A percentile compares a stretch with the other conserved stretches of the same genome.
phyloP scores from a whole-genome alignment of 371 early-diverging fungal species.

The Chytridium lagenaria region DNA sequence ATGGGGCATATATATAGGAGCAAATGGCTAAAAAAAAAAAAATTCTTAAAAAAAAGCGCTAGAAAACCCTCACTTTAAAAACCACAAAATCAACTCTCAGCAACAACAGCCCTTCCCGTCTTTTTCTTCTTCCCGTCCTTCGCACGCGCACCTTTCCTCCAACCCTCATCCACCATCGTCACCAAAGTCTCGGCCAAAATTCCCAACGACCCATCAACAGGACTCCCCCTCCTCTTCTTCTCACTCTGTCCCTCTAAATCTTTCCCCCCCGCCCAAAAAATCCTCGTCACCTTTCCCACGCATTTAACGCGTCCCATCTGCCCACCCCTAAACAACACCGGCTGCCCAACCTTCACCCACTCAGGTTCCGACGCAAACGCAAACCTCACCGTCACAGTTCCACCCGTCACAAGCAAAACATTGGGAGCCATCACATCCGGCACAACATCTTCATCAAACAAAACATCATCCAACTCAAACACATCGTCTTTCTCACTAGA shows the following conservation, averaged over 20 bases:
- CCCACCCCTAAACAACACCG: slow-evolving; percentile 34
- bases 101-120: neutral
- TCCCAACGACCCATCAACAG: neutral
- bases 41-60: neutral
- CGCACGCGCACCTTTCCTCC: neutral
- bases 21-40: neutral
- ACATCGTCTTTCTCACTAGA: neutral
- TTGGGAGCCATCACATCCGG: neutral
- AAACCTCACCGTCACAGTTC: slow-evolving; percentile 36
- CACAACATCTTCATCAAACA: neutral
- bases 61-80: neutral
- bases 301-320: slow-evolving; percentile 46
- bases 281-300: slow-evolving; percentile 48
- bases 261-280: neutral
- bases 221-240: neutral
- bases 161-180: too few species aligned
- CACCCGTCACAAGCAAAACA: slow-evolving; percentile 25
- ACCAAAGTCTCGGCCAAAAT: neutral
- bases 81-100: neutral
- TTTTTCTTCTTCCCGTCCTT: neutral
- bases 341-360: slow-evolving; percentile 34
- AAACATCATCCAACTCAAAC: neutral
- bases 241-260: neutral
- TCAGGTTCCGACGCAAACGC: slow-evolving; percentile 44
- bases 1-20: too few species aligned